phyloP scores from a whole-genome alignment of 768 basidiomycete genomes.

The Trametes sanguinea region DNA sequence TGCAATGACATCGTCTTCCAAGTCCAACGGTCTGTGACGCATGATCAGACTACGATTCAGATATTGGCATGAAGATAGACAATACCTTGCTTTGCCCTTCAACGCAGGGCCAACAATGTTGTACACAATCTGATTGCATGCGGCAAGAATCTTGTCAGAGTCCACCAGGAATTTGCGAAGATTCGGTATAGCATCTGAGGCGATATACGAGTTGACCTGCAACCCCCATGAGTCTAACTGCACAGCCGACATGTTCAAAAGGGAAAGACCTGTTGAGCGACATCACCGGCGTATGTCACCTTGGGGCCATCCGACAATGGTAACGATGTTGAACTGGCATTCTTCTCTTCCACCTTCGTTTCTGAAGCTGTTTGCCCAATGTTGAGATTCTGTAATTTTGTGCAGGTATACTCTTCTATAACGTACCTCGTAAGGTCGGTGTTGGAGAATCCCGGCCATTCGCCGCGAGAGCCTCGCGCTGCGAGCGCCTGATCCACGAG shows the following conservation, averaged over 20 bases:
- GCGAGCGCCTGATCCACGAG: constrained; percentile 74
- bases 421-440: constrained; percentile 58
- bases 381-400: neutral
- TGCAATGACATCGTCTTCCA: constrained; percentile 65
- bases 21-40: constrained; percentile 69
- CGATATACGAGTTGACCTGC: constrained; percentile 75
- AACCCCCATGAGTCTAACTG: neutral
- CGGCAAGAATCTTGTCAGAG: constrained; percentile 76
- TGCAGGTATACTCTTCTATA: neutral
- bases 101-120: constrained; percentile 81
- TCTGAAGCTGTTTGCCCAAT: constrained; percentile 28
- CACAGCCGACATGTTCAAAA: neutral
- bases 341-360: constrained; percentile 63
- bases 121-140: constrained; percentile 82
- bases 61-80: neutral
- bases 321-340: constrained; percentile 45
- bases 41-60: constrained; percentile 13
- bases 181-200: constrained; percentile 66
- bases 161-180: constrained; percentile 81
- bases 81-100: constrained; percentile 74
- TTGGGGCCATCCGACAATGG: constrained; percentile 37
- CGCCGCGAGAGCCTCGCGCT: constrained; percentile 58
- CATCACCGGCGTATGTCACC: constrained; percentile 39
- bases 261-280: constrained; percentile 48
- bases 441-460: constrained; percentile 77